Percentiles rank a stretch among this genome's conserved stretches.
Conservation (phyloP, 2,329 filamentous ascomycete species). For the Arthrobotrys sphaeroides region DNA sequence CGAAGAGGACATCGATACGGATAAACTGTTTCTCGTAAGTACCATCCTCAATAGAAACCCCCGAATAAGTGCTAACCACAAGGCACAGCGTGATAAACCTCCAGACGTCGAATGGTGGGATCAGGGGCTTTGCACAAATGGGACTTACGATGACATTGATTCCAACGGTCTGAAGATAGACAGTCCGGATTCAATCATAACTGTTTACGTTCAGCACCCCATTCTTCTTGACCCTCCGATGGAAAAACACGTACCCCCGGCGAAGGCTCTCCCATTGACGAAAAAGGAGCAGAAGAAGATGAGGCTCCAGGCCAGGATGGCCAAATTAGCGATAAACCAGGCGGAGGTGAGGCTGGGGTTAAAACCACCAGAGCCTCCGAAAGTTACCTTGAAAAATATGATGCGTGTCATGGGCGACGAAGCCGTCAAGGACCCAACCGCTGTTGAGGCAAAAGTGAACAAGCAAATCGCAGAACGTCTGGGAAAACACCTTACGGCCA, state of each 20-base stretch:
- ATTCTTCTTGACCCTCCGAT: constrained; percentile 90
- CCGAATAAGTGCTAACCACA: constrained; percentile 14
- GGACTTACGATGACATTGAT: constrained; percentile 76
- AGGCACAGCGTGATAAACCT: constrained; percentile 69
- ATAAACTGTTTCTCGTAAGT: constrained; percentile 83
- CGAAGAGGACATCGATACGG: constrained; percentile 86
- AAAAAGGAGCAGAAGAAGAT: constrained; percentile 90
- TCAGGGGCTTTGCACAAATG: constrained; percentile 80
- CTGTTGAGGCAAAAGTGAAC: constrained; percentile 93
- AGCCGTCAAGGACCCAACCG: constrained; percentile 94
- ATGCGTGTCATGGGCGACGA: constrained; percentile 96
- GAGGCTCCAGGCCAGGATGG: constrained; percentile 87
- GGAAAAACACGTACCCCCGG: constrained; percentile 78
- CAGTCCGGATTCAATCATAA: constrained; percentile 84
- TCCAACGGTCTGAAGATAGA: constrained; percentile 76
- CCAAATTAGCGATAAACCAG: constrained; percentile 93
- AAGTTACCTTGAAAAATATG: constrained; percentile 96
- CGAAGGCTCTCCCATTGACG: constrained; percentile 93
- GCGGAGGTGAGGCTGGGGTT: constrained; percentile 93
- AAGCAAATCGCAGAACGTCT: constrained; percentile 88
- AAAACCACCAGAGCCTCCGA: constrained; percentile 87
- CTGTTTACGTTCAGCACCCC: constrained; percentile 90
- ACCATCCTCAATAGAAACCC: not conserved
- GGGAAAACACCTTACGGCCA: constrained; percentile 77
- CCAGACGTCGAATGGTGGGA: constrained; percentile 98